Base-by-base conservation (phyloP, 106 monocot genomes). In the Triglochin maritima region DNA sequence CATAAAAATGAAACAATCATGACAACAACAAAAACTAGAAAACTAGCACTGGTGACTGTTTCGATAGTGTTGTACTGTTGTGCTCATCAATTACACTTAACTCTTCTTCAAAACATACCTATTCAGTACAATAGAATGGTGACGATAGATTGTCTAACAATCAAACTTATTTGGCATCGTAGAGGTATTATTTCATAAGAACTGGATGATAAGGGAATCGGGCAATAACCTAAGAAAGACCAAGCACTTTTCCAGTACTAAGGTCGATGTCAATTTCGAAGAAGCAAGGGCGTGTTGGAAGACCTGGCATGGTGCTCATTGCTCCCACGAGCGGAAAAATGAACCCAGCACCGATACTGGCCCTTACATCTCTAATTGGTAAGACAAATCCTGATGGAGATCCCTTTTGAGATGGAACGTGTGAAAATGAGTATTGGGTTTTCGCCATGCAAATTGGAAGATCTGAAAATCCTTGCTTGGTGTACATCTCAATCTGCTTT, bases 231-330 rank as follows among this genome's bases (percentile, higher is more conserved):
- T 29, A 98, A 15, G 98, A 98, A 57, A 98, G 92, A 6, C 98
- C 98, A 7, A 78, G 57, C n/a, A 92, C 86, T 52, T 88, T 88
- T 5, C 98, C 98, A 2, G 86, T 92, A n/a, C 72, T 63, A 6
- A 84, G 17, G 66, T 98, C 92, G 45, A 98, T 69, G 60, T 92
- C 98, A 5, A 98, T 98, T 17, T 98, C 92, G 43, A 88, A 98
- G 82, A 98, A 98, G 75, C 98, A 98, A 17, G 98, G 98, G 8
- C 98, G 79, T 1, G 98, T 98, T 10, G 98, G 92, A 48, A 98
- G 98, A 14, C 98, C 98, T 5, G 96, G 98, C 98, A 98, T 98
- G 0, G 98, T 98, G 62, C 88, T 92, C 92, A 98, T 98, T 2
- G 88, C 70, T 58, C 84, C 88, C 0, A 88, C 88, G 2, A 98